Conservation (phyloP, 2,329 filamentous ascomycete genomes). For the Tolypocladium inflatum region DNA sequence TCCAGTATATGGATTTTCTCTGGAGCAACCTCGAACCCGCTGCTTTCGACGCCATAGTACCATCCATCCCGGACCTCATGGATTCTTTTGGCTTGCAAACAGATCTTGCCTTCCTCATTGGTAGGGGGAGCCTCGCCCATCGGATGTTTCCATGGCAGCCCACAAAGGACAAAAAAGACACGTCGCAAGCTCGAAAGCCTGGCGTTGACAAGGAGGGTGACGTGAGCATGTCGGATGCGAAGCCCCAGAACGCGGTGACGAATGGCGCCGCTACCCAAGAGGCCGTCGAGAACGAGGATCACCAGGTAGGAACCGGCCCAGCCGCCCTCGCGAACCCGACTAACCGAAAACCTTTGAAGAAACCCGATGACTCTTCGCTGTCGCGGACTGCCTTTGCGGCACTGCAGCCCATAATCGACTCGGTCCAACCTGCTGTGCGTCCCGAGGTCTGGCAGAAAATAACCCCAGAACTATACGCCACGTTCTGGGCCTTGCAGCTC, state of each 20-base stretch:
- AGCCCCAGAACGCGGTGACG: slow-evolving; percentile 13
- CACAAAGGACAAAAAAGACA: slow-evolving; percentile 16
- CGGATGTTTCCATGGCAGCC: slow-evolving; percentile 41
- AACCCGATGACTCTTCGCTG: slow-evolving; percentile 22
- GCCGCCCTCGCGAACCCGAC: slow-evolving; percentile 7
- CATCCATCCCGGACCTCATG: slow-evolving; percentile 65
- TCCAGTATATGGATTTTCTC: slow-evolving; percentile 83
- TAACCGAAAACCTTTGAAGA: slow-evolving; percentile 18
- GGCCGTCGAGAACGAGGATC: slow-evolving; percentile 17
- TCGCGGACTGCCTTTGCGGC: slow-evolving; percentile 18
- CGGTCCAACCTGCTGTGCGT: slow-evolving; percentile 53
- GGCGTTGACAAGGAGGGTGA: slow-evolving; percentile 47
- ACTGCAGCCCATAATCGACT: slow-evolving; percentile 64
- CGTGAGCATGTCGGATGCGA: slow-evolving; percentile 35
- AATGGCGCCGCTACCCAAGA: slow-evolving; percentile 17
- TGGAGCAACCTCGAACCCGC: slow-evolving; percentile 66
- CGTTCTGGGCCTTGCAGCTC: slow-evolving; percentile 85
- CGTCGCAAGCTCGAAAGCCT: slow-evolving; percentile 13
- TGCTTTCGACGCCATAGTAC: slow-evolving; percentile 72
- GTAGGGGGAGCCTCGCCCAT: slow-evolving; percentile 62
- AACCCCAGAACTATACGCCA: slow-evolving; percentile 73
- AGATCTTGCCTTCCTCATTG: slow-evolving; percentile 76
- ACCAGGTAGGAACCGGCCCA: slow-evolving; percentile 20
- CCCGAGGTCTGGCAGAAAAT: slow-evolving; percentile 58
- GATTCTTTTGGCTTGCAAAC: slow-evolving; percentile 71